phyloP scores from a whole-genome alignment of 371 early-diverging fungal genomes.

The Actinomucor elegans region DNA sequence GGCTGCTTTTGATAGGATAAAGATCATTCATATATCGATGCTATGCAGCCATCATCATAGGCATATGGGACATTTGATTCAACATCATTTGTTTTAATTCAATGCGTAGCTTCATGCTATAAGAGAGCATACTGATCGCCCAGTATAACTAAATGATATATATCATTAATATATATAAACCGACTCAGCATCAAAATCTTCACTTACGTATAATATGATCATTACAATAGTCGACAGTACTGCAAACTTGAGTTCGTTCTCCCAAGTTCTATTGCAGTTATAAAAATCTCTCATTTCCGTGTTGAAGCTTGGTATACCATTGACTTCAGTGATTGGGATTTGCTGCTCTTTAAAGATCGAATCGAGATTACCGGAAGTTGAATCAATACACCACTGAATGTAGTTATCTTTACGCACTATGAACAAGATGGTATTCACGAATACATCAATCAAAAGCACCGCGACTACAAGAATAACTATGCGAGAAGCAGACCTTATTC shows the following conservation, averaged over 20 bases:
- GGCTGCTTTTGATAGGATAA: too few species aligned
- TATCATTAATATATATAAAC: background rate
- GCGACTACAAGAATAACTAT: conserved; percentile 23
- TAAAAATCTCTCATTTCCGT: conserved; percentile 31
- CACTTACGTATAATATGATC: conserved; percentile 41
- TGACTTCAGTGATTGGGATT: background rate
- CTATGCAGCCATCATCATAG: too few species aligned
- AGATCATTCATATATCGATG: too few species aligned
- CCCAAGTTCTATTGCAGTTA: conserved; percentile 44
- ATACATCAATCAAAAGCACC: conserved; percentile 25
- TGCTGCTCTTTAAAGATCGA: background rate
- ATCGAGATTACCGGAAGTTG: conserved; percentile 14
- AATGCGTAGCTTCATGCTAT: conserved; percentile 20
- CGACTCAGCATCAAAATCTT: background rate
- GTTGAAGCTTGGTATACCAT: conserved; percentile 1
- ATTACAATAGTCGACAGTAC: conserved; percentile 36
- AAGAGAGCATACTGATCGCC: conserved; percentile 44
- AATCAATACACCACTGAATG: conserved; percentile 28
- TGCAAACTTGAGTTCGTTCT: conserved; percentile 47
- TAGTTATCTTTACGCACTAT: conserved; percentile 26
- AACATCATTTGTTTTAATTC: background rate
- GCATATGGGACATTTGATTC: background rate
- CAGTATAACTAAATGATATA: conserved; percentile 34
- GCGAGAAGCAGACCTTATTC: conserved; percentile 14
- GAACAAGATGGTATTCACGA: conserved; percentile 37